phyloP scores from a whole-genome alignment of 805 yeast species.

The Phaffomyces opuntiae region DNA sequence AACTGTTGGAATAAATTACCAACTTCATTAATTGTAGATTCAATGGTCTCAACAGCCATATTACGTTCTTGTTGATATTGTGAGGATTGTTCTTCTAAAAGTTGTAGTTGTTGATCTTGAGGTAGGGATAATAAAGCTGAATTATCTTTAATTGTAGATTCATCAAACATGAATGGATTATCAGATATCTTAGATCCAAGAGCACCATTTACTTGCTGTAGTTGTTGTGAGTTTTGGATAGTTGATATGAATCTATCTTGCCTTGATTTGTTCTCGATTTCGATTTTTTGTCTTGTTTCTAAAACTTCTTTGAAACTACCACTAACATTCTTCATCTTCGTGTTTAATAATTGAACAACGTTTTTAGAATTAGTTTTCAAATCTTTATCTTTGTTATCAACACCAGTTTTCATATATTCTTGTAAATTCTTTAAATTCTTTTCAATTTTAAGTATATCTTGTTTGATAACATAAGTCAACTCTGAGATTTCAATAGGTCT shows the following conservation, averaged over 20 bases:
- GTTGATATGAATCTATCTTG: slow-evolving; percentile 75
- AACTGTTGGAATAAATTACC: slow-evolving; percentile 91
- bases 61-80: slow-evolving; percentile 77
- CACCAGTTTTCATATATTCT: slow-evolving; percentile 36
- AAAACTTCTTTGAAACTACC: slow-evolving; percentile 89
- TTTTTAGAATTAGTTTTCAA: slow-evolving; percentile 74
- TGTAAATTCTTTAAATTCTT: slow-evolving; percentile 59
- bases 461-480: slow-evolving; percentile 70
- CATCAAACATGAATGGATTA: slow-evolving; percentile 32
- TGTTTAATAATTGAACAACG: slow-evolving; percentile 80
- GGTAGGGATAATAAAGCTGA: slow-evolving; percentile 58
- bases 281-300: slow-evolving; percentile 79
- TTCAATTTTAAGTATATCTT: slow-evolving; percentile 79
- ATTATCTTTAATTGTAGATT: slow-evolving; percentile 12
- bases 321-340: slow-evolving; percentile 85
- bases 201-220: not conserved
- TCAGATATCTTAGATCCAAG: slow-evolving; percentile 19
- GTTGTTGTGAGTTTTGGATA: slow-evolving; percentile 17
- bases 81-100: slow-evolving; percentile 77
- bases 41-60: slow-evolving; percentile 92
- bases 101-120: slow-evolving; percentile 73
- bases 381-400: slow-evolving; percentile 36
- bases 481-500: slow-evolving; percentile 91
- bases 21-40: slow-evolving; percentile 93
- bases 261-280: slow-evolving; percentile 70